Evolutionary conservation across 2,329 filamentous ascomycete genomes (phyloP).

Genomic region (Colletotrichum graminicola): DNA sequence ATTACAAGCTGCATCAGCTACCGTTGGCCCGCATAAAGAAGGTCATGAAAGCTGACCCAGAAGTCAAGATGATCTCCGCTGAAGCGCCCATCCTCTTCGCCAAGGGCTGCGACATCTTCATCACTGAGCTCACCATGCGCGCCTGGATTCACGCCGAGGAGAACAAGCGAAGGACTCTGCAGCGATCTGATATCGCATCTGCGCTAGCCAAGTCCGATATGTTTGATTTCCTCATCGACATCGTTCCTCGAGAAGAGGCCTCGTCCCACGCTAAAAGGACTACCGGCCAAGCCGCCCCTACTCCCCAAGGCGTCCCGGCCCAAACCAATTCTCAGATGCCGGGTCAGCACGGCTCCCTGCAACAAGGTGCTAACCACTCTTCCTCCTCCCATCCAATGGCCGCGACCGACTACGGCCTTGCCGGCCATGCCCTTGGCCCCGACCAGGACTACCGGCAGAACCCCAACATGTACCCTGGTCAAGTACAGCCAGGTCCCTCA

Average conservation of each 20-base stretch:
- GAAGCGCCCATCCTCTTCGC: conserved; percentile 98
- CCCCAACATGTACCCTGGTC: conserved; percentile 83
- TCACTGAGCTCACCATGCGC: conserved; percentile 98
- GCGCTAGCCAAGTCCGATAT: conserved; percentile 98
- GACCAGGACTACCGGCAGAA: conserved; percentile 86
- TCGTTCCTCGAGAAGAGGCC: conserved; percentile 95
- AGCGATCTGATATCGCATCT: conserved; percentile 95
- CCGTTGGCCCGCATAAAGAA: conserved; percentile 99
- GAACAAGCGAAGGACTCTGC: conserved; percentile 95
- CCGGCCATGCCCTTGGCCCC: conserved; percentile 71
- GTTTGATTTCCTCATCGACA: conserved; percentile 99
- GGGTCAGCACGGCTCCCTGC: conserved; percentile 63
- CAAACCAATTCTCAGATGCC: conserved; percentile 62
- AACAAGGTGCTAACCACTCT: conserved; percentile 67
- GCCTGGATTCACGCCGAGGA: conserved; percentile 99
- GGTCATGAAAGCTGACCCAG: conserved; percentile 99
- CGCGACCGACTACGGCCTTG: conserved; percentile 71
- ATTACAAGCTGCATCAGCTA: conserved; percentile 98
- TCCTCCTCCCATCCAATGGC: conserved; percentile 68
- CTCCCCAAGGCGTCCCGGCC: conserved; percentile 51
- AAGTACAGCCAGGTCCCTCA: conserved; percentile 79
- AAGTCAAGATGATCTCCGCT: conserved; percentile 99
- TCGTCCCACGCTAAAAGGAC: conserved; percentile 85
- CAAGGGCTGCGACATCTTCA: conserved; percentile 99
- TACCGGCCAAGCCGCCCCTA: conserved; percentile 61